Percentiles rank a stretch among this genome's conserved stretches.
These are phyloP conservation scores for Solanum chmielewskii DNA, from an alignment of 257 asterid genomes.

Conservation along the genomic window DNA sequence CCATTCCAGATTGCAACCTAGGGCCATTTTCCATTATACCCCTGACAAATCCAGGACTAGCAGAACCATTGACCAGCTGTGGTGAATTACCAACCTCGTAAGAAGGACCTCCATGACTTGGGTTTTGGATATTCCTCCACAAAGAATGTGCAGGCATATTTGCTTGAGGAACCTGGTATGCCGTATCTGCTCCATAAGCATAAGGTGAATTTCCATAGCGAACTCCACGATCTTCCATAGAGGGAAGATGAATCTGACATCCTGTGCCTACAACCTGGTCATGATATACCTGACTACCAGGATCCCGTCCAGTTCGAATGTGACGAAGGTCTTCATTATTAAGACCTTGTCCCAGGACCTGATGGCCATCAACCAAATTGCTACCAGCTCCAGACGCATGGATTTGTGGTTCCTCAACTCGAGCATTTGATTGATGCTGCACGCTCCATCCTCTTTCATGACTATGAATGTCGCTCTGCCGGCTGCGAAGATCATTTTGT, in stretches of 20 bases:
- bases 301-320: conserved; percentile 46
- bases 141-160: conserved; percentile 44
- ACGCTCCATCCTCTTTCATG: conserved; percentile 66
- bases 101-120: conserved; percentile 41
- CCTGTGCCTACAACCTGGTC: conserved; percentile 45
- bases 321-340: conserved; percentile 59
- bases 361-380: conserved; percentile 46
- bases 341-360: conserved; percentile 39
- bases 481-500: conserved; percentile 46
- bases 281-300: conserved; percentile 50
- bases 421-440: conserved; percentile 49
- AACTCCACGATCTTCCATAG: conserved; percentile 53
- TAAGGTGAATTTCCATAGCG: conserved; percentile 48
- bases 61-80: conserved; percentile 50
- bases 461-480: conserved; percentile 37
- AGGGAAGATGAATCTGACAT: conserved; percentile 42
- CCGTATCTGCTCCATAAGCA: conserved; percentile 50
- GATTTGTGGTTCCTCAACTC: conserved; percentile 53
- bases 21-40: conserved; percentile 45
- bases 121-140: conserved; percentile 71
- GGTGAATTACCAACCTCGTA: conserved; percentile 44
- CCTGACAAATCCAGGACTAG: conserved; percentile 41
- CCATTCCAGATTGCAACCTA: conserved; percentile 40
- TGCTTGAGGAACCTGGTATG: conserved; percentile 55
- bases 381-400: conserved; percentile 49